Evolutionary conservation across 192 early-diverging fungal genomes (phyloP), one percentile per base, ranked within the genome.

Genomic region (Funneliformis mosseae): DNA sequence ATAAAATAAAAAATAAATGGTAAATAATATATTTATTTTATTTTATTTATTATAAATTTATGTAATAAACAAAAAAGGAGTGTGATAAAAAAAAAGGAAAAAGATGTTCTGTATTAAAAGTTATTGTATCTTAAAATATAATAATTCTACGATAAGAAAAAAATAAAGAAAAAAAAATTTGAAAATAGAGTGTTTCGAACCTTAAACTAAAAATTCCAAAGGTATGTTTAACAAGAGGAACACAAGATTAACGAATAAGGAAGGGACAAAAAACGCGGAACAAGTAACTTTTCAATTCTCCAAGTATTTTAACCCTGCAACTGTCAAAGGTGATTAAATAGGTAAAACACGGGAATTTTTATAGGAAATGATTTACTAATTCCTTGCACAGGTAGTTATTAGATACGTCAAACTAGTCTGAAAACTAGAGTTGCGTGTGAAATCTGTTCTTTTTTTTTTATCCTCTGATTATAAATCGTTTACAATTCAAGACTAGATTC

Each of bases 231-330:
- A 50, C 48, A 50, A 50, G 48, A n/a, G 48, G 50, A 55, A 55
- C 50, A 55, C 50, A 55, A 55, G 50, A 55, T 55, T 55, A 55
- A 55, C 50, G 50, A 55, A 55, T 55, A 55, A 55, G 50, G 50
- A 55, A 14, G 50, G 50, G 18, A 33, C 33, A 33, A n/a, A n/a
- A n/a, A 33, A 33, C 33, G 3, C 33, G 33, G 33, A 33, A 33
- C 33, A 33, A 33, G 33, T 33, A 33, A 33, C 33, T 33, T n/a
- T 33, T 33, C 33, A 33, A 33, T 33, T n/a, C n/a, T n/a, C n/a
- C n/a, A n/a, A n/a, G n/a, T n/a, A n/a, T n/a, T n/a, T n/a, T n/a
- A 50, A 16, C 3, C 14, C 12, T 55, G 50, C 50, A 55, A 14
- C 14, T 18, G 50, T 55, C 50, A 55, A 55, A 48, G 14, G 4